These are phyloP conservation scores for Nitzschia sp. DNA, from an alignment of 108 stramenopile species.

Conservation along the genomic window DNA sequence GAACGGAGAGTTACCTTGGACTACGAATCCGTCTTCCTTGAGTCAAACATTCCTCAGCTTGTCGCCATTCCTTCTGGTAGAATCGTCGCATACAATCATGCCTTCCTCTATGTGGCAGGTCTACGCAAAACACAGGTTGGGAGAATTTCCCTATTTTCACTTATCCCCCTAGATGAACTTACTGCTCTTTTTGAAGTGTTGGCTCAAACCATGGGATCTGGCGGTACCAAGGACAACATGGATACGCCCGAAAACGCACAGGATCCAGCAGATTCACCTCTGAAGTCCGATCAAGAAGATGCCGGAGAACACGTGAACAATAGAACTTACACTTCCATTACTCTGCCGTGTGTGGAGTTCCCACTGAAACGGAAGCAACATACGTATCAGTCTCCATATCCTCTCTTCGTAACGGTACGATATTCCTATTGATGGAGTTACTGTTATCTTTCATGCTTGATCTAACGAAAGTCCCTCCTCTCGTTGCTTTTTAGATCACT, in stretches of 20 bases:
- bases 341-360: constrained; percentile 50
- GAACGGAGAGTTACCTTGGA: constrained; percentile 61
- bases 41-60: constrained; percentile 78
- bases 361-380: constrained; percentile 24
- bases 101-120: constrained; percentile 66
- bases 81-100: constrained; percentile 78
- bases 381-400: neutral
- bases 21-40: constrained; percentile 76
- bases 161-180: constrained; percentile 68
- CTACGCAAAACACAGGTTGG: constrained; percentile 50
- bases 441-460: no score
- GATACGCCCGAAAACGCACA: no score
- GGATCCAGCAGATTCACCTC: constrained; percentile 8
- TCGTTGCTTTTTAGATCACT: constrained; percentile 37
- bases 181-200: constrained; percentile 78
- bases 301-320: no score
- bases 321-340: constrained; percentile 36
- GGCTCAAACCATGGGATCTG: constrained; percentile 50
- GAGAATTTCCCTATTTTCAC: constrained; percentile 72
- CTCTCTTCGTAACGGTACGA: neutral
- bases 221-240: constrained; percentile 1
- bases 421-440: no score
- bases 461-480: neutral
- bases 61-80: constrained; percentile 77
- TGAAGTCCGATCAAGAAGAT: neutral